Percentiles rank a stretch among this genome's conserved stretches.
phyloP scores from a whole-genome alignment of 208 protist genomes.

The Leishmania gerbilli region DNA sequence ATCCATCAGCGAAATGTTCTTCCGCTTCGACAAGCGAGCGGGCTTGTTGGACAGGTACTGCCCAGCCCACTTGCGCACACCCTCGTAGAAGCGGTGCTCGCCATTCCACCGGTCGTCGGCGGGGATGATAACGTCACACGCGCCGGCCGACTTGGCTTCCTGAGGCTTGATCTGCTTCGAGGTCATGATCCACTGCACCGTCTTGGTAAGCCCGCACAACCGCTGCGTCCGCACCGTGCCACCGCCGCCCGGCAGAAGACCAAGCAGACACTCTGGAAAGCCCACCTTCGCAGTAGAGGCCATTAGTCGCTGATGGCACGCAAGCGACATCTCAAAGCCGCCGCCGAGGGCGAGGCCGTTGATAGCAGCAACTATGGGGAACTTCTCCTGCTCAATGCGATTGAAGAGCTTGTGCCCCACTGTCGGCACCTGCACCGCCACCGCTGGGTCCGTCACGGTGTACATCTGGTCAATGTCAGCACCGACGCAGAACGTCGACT shows the following conservation, averaged over 20 bases:
- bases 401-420: conserved; percentile 69
- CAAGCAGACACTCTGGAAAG: conserved; percentile 93
- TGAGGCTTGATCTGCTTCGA: conserved; percentile 68
- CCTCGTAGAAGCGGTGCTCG: conserved; percentile 78
- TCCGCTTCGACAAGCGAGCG: conserved; percentile 45
- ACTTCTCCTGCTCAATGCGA: conserved; percentile 54
- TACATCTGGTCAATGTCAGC: conserved; percentile 85
- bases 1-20: conserved; percentile 53
- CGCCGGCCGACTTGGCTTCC: conserved; percentile 81
- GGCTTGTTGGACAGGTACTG: conserved; percentile 60
- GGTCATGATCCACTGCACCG: conserved; percentile 89
- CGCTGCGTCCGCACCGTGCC: conserved; percentile 95
- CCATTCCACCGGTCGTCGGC: conserved; percentile 57
- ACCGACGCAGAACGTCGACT: conserved; percentile 83
- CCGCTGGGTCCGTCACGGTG: conserved; percentile 54
- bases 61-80: conserved; percentile 61
- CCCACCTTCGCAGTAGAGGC: conserved; percentile 62
- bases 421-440: conserved; percentile 40
- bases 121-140: conserved; percentile 61
- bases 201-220: conserved; percentile 88
- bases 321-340: conserved; percentile 94
- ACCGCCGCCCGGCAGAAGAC: conserved; percentile 93
- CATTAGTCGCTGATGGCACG: conserved; percentile 91
- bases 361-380: conserved; percentile 94
- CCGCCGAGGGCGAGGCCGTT: conserved; percentile 94